Percentiles rank a stretch among this genome's conserved stretches.
These are phyloP conservation scores for Chrysanthemum lavandulifolium DNA, from an alignment of 129 eudicot genomes.

Conservation along the genomic window DNA sequence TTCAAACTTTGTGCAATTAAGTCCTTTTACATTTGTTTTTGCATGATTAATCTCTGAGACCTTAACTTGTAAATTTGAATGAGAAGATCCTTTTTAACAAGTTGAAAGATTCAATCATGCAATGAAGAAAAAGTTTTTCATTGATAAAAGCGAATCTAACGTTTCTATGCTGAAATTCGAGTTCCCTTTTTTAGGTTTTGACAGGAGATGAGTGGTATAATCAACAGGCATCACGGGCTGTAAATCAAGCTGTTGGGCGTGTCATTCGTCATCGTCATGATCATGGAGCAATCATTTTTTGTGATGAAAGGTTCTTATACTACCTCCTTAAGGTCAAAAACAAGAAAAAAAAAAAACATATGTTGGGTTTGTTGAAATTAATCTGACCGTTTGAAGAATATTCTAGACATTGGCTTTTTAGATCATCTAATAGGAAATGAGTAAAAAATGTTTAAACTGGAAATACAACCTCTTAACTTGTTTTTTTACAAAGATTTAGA, in stretches of 20 bases:
- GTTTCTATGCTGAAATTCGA: constrained; percentile 16
- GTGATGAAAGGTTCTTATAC: constrained; percentile 83
- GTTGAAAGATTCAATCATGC: too few relatives aligned
- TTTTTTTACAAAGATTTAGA: too few relatives aligned
- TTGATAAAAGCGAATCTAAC: background rate
- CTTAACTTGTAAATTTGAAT: too few relatives aligned
- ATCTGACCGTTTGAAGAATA: background rate
- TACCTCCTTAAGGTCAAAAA: background rate
- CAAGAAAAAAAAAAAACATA: background rate
- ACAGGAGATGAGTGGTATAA: constrained; percentile 96
- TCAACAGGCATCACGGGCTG: constrained; percentile 96
- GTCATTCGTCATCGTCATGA: constrained; percentile 97
- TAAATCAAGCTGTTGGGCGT: constrained; percentile 98
- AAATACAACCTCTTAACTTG: too few relatives aligned
- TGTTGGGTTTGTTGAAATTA: constrained; percentile 16
- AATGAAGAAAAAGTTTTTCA: too few relatives aligned
- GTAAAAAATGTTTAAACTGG: too few relatives aligned
- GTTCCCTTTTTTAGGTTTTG: constrained; percentile 46
- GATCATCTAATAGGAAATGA: too few relatives aligned
- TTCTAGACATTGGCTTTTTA: too few relatives aligned
- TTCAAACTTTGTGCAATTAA: too few relatives aligned
- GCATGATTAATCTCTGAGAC: too few relatives aligned
- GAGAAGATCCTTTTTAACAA: too few relatives aligned
- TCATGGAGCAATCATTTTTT: constrained; percentile 91
- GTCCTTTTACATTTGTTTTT: too few relatives aligned